Evolutionary conservation across 2,329 filamentous ascomycete species (phyloP).

Genomic region (Exophiala xenobiotica): DNA sequence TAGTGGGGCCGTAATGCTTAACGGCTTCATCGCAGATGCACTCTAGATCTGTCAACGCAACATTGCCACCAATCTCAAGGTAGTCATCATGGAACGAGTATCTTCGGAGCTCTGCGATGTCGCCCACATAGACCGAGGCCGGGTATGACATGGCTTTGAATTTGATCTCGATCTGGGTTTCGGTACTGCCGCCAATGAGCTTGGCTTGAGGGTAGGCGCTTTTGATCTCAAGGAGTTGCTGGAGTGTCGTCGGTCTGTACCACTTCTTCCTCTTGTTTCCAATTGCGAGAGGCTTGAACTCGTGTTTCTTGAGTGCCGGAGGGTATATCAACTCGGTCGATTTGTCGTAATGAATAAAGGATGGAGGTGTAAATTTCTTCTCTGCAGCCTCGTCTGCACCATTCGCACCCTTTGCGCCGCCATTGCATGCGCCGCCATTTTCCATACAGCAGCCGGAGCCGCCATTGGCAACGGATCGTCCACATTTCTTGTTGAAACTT

Average conservation of each 20-base stretch:
- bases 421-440: constrained; percentile 66
- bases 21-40: constrained; percentile 77
- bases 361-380: constrained; percentile 75
- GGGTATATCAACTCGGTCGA: constrained; percentile 96
- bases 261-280: constrained; percentile 94
- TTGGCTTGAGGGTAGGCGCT: constrained; percentile 80
- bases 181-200: constrained; percentile 91
- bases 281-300: constrained; percentile 78
- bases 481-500: constrained; percentile 69
- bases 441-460: constrained; percentile 73
- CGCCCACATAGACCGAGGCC: constrained; percentile 86
- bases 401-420: constrained; percentile 31
- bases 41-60: constrained; percentile 88
- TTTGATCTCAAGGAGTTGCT: constrained; percentile 91
- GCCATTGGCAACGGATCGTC: constrained; percentile 57
- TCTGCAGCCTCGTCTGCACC: constrained; percentile 39
- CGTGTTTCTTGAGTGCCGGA: constrained; percentile 76
- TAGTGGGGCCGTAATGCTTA: constrained; percentile 68
- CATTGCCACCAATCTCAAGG: constrained; percentile 90
- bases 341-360: constrained; percentile 90
- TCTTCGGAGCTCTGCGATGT: constrained; percentile 83
- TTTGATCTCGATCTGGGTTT: constrained; percentile 97
- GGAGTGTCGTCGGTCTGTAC: constrained; percentile 83
- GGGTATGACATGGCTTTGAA: constrained; percentile 94
- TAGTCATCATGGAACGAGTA: constrained; percentile 77